A percentile compares a stretch with the other conserved stretches of the same genome.
Conservation (phyloP, 345 rosid species). For the Hypericum perforatum region DNA sequence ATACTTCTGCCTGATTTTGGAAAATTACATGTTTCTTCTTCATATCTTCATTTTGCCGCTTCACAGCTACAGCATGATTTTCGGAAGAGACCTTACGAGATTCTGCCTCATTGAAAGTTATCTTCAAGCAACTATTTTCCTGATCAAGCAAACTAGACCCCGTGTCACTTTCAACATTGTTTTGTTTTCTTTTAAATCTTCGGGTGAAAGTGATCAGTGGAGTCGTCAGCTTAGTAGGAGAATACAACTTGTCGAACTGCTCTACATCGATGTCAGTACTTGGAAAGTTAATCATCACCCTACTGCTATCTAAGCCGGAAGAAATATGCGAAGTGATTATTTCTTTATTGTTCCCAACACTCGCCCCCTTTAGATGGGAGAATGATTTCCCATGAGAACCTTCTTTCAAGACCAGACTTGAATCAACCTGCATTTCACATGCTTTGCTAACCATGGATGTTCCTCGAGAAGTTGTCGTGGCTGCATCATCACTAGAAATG, state of each 20-base stretch:
- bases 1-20: slow-evolving; percentile 15
- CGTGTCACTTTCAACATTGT: slow-evolving; percentile 8
- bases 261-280: neutral
- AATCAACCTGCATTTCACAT: neutral
- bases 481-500: slow-evolving; percentile 12
- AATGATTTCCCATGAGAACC: slow-evolving; percentile 10
- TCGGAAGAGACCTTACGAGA: slow-evolving; percentile 11
- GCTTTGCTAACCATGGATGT: slow-evolving; percentile 8
- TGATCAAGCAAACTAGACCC: neutral
- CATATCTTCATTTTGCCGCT: slow-evolving; percentile 6
- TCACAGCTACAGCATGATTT: slow-evolving; percentile 1
- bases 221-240: slow-evolving; percentile 12
- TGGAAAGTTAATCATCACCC: too few relatives aligned
- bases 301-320: slow-evolving; percentile 7
- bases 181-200: slow-evolving; percentile 23
- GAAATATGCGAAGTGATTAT: slow-evolving; percentile 7
- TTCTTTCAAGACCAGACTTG: slow-evolving; percentile 6
- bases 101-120: slow-evolving; percentile 2
- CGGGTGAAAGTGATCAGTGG: slow-evolving; percentile 33
- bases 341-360: slow-evolving; percentile 9
- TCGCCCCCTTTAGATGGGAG: slow-evolving; percentile 10
- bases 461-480: slow-evolving; percentile 11
- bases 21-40: neutral
- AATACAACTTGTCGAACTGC: slow-evolving; percentile 3
- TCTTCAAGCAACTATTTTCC: slow-evolving; percentile 11